Evolutionary conservation across 768 basidiomycete genomes (phyloP).

Genomic region (Inosperma sp.): DNA sequence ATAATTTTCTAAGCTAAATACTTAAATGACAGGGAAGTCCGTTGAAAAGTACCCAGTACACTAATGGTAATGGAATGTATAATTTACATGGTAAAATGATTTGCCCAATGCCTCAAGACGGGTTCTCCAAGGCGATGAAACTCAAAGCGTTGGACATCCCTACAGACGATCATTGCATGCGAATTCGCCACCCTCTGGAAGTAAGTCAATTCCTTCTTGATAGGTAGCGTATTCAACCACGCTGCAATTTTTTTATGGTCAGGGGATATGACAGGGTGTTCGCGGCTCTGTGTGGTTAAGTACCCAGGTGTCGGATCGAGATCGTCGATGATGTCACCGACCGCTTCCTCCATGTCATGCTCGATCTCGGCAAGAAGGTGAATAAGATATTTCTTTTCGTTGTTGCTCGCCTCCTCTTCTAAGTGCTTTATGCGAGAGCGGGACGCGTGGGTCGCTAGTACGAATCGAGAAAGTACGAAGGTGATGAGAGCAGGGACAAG

Average conservation of each 20-base stretch:
- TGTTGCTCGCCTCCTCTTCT: constrained; percentile 48
- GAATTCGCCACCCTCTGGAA: constrained; percentile 57
- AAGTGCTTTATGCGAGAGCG: constrained; percentile 60
- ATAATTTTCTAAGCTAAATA: too few relatives aligned
- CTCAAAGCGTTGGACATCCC: constrained; percentile 60
- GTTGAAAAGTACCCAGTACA: not conserved
- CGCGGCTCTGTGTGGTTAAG: constrained; percentile 17
- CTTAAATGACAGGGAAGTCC: not conserved
- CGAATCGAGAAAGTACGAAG: constrained; percentile 51
- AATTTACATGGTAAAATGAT: constrained; percentile 41
- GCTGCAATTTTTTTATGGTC: constrained; percentile 53
- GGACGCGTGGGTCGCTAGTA: constrained; percentile 54
- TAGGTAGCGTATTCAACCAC: constrained; percentile 62
- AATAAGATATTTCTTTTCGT: constrained; percentile 43
- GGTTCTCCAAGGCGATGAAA: constrained; percentile 57
- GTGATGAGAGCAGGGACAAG: constrained; percentile 57
- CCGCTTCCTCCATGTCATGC: constrained; percentile 52
- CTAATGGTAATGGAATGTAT: not conserved
- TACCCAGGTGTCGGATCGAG: constrained; percentile 27
- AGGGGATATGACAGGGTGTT: constrained; percentile 47
- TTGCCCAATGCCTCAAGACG: constrained; percentile 69
- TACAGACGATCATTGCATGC: constrained; percentile 67
- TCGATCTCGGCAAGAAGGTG: constrained; percentile 58
- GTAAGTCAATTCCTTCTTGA: constrained; percentile 69
- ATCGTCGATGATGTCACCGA: constrained; percentile 56